These are phyloP conservation scores for Spiraea crenata DNA, from an alignment of 331 rosid genomes.

Conservation along the genomic window DNA sequence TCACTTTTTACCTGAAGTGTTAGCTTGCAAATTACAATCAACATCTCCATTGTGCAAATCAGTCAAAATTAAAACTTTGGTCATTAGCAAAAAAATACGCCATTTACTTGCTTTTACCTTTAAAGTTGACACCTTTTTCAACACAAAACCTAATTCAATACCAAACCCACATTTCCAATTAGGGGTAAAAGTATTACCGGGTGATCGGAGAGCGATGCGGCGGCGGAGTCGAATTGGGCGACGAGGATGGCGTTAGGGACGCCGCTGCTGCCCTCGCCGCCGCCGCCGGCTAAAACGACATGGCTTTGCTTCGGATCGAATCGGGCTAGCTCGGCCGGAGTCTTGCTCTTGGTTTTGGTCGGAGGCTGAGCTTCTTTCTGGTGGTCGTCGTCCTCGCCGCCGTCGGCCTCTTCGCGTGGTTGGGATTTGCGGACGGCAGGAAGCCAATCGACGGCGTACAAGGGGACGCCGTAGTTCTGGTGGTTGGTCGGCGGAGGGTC, in stretches of 20 bases:
- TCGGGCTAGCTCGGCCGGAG: background rate
- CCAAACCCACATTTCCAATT: background rate
- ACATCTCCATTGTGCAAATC: no score
- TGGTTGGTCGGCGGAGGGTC: slow-evolving; percentile 44
- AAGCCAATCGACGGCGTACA: slow-evolving; percentile 71
- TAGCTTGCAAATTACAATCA: no score
- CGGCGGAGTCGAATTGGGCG: slow-evolving; percentile 46
- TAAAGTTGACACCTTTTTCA: no score
- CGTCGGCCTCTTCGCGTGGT: background rate
- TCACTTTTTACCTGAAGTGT: no score
- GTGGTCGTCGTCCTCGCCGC: background rate
- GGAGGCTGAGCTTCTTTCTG: background rate
- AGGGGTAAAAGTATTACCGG: slow-evolving; percentile 43
- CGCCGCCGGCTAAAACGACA: slow-evolving; percentile 77
- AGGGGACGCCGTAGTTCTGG: slow-evolving; percentile 80
- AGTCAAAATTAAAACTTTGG: no score
- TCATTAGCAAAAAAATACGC: no score
- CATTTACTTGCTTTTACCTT: no score
- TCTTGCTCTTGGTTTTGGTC: background rate
- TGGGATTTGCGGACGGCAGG: slow-evolving; percentile 29
- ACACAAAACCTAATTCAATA: no score
- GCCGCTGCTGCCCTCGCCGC: slow-evolving; percentile 87
- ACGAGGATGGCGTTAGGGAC: slow-evolving; percentile 69
- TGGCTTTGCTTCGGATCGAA: slow-evolving; percentile 27
- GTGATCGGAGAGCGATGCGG: slow-evolving; percentile 54